Percentiles rank a stretch among this genome's conserved stretches.
These are phyloP conservation scores for Penicillium sp. DNA, from an alignment of 2,329 filamentous ascomycete species.

Conservation along the genomic window DNA sequence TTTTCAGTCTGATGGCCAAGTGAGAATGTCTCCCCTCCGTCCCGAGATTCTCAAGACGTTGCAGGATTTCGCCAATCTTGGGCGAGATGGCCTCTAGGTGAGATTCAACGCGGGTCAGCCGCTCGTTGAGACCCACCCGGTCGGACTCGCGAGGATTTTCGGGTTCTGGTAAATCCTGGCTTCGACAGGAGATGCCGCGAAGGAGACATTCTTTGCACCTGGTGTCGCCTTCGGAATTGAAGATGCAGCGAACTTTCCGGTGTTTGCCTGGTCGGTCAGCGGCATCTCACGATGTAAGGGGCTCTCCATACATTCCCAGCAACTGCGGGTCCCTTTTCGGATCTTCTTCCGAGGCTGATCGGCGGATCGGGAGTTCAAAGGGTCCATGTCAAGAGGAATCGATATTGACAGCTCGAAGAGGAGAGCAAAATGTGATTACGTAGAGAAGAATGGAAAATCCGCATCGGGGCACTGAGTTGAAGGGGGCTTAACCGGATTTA, in stretches of 20 bases:
- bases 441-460: no score
- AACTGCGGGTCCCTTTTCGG: conserved; percentile 19
- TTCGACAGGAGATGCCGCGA: conserved; percentile 11
- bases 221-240: conserved; percentile 7
- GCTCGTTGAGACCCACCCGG: conserved; percentile 10
- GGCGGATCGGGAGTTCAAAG: not conserved
- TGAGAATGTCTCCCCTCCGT: not conserved
- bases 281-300: not conserved
- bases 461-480: no score
- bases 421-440: no score
- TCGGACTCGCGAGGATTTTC: conserved; percentile 14
- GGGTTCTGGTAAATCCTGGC: conserved; percentile 16
- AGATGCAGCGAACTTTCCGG: conserved; percentile 18
- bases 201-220: conserved; percentile 14
- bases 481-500: no score
- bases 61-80: not conserved
- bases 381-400: no score
- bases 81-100: conserved; percentile 11
- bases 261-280: conserved; percentile 13
- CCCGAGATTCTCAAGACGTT: not conserved
- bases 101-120: conserved; percentile 12
- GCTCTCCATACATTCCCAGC: conserved; percentile 17
- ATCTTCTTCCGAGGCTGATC: conserved; percentile 19
- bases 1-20: not conserved
- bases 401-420: no score